Base-by-base conservation (phyloP, 73 alveolate species). In the Paraurostyla sp. region DNA sequence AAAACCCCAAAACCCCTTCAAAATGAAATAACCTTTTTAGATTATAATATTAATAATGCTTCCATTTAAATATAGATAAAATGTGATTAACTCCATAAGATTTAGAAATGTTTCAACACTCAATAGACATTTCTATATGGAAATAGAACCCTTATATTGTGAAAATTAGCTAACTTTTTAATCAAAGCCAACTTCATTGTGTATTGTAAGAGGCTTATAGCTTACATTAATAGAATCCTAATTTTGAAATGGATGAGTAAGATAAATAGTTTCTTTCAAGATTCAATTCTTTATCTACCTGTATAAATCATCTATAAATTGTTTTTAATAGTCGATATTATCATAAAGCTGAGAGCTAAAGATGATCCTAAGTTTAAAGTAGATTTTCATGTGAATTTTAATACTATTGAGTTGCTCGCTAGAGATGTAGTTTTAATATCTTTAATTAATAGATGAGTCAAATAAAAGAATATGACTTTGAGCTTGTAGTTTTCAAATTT, bases 201-300 rank as follows among this genome's bases (percentile, higher is more conserved):
- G 69, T 50, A 22, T 49, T 7, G 87, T 75, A 75, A n/a, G n/a
- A n/a, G n/a, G n/a, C n/a, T n/a, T n/a, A n/a, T n/a, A n/a, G n/a
- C n/a, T n/a, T n/a, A n/a, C n/a, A n/a, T n/a, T n/a, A n/a, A n/a
- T 78, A 78, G 89, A 78, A 52, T 52, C 89, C 89, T 25, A 78
- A 78, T 43, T 78, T 78, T 78, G 89, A 78, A 36, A 6, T 78
- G 60, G 76, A 49, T 78, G 89, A 78, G 43, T 29, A 78, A 35
- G 63, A 29, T 1, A 20, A 15, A 23, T 58, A 4, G 7, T 78
- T 78, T 45, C 58, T 36, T 4, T 58, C 49, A 0, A 15, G 40
- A 29, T 78, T 78, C 40, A 60, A 78, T 18, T 0, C 27, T 22
- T 40, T 78, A 0, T 49, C 89, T 35, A 78, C 76, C 4, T 78